Percentiles rank a stretch among this genome's conserved stretches.
Conservation (phyloP, 1,284 basidiomycete genomes). For the Caloboletus firmus region DNA sequence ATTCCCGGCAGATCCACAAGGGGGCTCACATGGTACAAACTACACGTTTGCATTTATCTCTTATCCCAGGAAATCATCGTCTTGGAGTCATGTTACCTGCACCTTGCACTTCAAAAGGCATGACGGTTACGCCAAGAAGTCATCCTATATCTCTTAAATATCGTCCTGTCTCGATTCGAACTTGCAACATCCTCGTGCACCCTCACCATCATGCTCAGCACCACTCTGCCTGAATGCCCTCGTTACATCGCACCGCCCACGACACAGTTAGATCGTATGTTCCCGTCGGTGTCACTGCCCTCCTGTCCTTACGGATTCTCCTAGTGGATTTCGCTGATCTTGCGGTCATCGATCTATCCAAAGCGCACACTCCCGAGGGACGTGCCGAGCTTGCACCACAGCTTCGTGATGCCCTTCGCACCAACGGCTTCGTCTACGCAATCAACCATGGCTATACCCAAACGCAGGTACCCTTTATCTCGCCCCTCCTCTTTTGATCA, state of each 20-base stretch:
- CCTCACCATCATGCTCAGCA: conserved; percentile 10
- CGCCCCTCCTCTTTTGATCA: background rate
- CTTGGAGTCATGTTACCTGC: conserved; percentile 4
- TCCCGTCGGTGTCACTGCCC: background rate
- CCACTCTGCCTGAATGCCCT: conserved; percentile 17
- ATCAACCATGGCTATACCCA: conserved; percentile 57
- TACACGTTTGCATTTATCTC: background rate
- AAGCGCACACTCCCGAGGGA: conserved; percentile 49
- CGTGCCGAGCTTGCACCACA: conserved; percentile 48
- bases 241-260: conserved; percentile 19
- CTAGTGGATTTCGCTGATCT: conserved; percentile 68
- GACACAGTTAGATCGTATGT: conserved; percentile 23
- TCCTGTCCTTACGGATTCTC: background rate
- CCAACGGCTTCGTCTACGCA: conserved; percentile 61
- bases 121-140: background rate
- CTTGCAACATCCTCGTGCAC: background rate
- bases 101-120: background rate
- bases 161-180: background rate
- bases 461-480: conserved; percentile 41
- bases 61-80: background rate
- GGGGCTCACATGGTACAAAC: background rate
- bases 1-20: background rate
- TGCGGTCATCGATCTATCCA: conserved; percentile 60
- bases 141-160: background rate
- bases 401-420: conserved; percentile 56